Conservation (phyloP, 2,329 filamentous ascomycete species). For the Pleurostoma richardsiae region DNA sequence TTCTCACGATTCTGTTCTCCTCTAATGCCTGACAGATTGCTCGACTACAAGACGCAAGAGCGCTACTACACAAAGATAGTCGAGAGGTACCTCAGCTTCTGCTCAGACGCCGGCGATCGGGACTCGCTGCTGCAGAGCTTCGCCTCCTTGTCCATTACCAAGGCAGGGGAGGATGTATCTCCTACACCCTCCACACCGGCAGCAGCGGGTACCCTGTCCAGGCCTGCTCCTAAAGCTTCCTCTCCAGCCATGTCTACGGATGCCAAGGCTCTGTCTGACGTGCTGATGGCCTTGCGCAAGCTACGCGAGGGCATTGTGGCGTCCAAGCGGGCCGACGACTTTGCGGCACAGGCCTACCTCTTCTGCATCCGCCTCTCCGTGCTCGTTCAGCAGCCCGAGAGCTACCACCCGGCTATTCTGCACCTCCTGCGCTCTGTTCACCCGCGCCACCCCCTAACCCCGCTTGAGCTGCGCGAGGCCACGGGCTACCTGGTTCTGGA, state of each 20-base stretch:
- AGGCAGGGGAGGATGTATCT: slow-evolving; percentile 9
- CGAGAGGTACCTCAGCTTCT: slow-evolving; percentile 85
- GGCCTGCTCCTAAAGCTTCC: slow-evolving; percentile 5
- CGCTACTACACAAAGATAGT: slow-evolving; percentile 83
- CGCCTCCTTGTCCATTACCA: slow-evolving; percentile 50
- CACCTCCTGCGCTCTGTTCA: slow-evolving; percentile 74
- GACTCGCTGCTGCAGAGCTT: slow-evolving; percentile 73
- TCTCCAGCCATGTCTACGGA: slow-evolving; percentile 22
- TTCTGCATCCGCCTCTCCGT: slow-evolving; percentile 86
- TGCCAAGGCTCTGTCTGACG: slow-evolving; percentile 62
- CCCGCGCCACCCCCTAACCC: slow-evolving; percentile 59
- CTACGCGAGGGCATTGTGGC: slow-evolving; percentile 86
- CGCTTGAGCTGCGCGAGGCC: slow-evolving; percentile 72
- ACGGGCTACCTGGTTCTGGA: slow-evolving; percentile 80
- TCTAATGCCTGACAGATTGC: slow-evolving; percentile 43
- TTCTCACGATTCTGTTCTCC: not conserved
- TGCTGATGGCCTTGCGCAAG: slow-evolving; percentile 84
- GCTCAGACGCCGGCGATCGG: slow-evolving; percentile 65
- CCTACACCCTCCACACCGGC: slow-evolving; percentile 2
- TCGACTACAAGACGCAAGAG: slow-evolving; percentile 75
- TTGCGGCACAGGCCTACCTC: slow-evolving; percentile 84
- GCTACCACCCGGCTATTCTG: slow-evolving; percentile 82
- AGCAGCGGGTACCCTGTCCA: not conserved
- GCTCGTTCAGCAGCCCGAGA: slow-evolving; percentile 75
- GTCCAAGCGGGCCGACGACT: slow-evolving; percentile 68